phyloP scores from a whole-genome alignment of 176 grass and related monocot species.

The Oryza glaberrima region DNA sequence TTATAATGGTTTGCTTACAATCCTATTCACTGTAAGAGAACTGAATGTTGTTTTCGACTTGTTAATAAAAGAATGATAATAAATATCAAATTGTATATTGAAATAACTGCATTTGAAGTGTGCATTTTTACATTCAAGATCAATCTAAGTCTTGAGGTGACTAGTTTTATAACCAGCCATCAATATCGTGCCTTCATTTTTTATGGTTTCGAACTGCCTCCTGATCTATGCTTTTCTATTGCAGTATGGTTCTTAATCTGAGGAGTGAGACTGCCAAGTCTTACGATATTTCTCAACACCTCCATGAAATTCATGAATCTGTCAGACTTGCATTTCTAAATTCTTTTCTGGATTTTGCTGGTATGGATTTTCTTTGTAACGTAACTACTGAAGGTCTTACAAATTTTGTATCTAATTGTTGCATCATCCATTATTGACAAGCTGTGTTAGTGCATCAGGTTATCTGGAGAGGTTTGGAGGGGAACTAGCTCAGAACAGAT shows the following conservation, averaged over 20 bases:
- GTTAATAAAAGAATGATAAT: neutral
- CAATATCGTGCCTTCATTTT: slow-evolving; percentile 8
- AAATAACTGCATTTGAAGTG: neutral
- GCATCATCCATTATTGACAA: slow-evolving; percentile 21
- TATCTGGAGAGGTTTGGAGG: slow-evolving; percentile 82
- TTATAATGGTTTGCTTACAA: neutral
- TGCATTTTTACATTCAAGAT: neutral
- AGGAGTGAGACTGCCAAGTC: slow-evolving; percentile 80
- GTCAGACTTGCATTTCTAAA: slow-evolving; percentile 98
- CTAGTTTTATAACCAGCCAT: neutral
- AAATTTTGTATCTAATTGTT: slow-evolving; percentile 17
- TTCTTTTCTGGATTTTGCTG: slow-evolving; percentile 95
- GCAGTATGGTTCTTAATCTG: slow-evolving; percentile 89
- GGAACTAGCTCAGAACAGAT: slow-evolving; percentile 73
- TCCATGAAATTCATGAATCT: slow-evolving; percentile 98
- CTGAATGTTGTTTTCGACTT: neutral
- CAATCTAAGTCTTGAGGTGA: neutral
- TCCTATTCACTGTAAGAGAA: neutral
- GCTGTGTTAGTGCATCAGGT: slow-evolving; percentile 64
- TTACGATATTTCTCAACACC: slow-evolving; percentile 73
- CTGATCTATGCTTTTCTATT: slow-evolving; percentile 51
- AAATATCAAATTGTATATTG: neutral
- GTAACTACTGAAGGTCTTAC: neutral
- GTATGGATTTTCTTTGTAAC: slow-evolving; percentile 54
- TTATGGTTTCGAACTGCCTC: neutral